phyloP scores from a whole-genome alignment of 2,329 filamentous ascomycete species.

The Cytospora mali region DNA sequence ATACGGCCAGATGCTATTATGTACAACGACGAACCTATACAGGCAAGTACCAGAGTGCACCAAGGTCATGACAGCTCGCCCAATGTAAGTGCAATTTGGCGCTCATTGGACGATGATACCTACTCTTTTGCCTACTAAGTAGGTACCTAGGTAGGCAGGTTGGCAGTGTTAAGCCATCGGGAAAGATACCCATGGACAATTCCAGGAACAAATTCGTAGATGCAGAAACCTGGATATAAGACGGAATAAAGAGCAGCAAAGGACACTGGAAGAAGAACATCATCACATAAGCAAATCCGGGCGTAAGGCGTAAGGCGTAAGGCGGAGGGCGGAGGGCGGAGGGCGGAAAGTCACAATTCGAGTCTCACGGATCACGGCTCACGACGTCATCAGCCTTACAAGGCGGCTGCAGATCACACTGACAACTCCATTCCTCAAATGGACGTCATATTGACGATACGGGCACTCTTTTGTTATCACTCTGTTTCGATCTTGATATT shows the following conservation, averaged over 20 bases:
- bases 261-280: neutral
- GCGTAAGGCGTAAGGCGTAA: neutral
- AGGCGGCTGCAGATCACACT: slow-evolving; percentile 9
- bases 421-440: neutral
- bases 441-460: slow-evolving; percentile 22
- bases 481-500: neutral
- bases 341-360: no score
- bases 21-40: no score
- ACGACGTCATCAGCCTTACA: slow-evolving; percentile 4
- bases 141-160: no score
- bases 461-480: neutral
- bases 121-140: no score
- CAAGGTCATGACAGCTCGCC: neutral
- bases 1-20: no score
- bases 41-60: neutral
- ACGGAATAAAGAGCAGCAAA: neutral
- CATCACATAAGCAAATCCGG: neutral
- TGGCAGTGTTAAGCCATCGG: no score
- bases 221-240: no score
- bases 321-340: no score
- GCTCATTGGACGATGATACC: no score
- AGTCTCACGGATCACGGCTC: neutral
- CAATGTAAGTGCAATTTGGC: no score
- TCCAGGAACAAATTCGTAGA: no score
- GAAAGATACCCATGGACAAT: no score